Conservation (phyloP, 345 rosid genomes). For the Gynandropsis gynandra region DNA sequence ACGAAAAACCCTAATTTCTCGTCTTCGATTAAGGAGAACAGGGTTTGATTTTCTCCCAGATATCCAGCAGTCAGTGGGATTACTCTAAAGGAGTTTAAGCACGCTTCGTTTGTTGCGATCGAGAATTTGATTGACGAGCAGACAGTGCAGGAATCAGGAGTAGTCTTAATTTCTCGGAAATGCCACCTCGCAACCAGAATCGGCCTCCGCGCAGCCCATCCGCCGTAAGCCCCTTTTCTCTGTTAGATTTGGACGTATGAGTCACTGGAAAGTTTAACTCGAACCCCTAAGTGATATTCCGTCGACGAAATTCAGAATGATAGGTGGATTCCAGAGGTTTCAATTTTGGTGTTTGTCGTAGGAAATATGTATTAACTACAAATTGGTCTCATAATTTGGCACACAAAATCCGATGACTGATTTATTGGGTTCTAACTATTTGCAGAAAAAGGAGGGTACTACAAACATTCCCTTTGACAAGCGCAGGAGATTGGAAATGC, state of each 20-base stretch:
- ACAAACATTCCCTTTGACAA: conserved; percentile 57
- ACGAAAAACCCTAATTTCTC: conserved; percentile 29
- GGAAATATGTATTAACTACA: too few species aligned
- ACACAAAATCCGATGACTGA: too few species aligned
- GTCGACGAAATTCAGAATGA: too few species aligned
- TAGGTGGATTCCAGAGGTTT: too few species aligned
- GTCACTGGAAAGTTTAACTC: too few species aligned
- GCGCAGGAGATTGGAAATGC: conserved; percentile 43
- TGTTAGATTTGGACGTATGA: too few species aligned
- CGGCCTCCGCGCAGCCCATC: conserved; percentile 71
- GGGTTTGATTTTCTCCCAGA: not conserved
- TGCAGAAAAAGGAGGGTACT: conserved; percentile 48
- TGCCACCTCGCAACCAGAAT: conserved; percentile 75
- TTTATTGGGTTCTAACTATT: conserved; percentile 8
- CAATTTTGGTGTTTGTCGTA: too few species aligned
- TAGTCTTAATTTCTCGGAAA: conserved; percentile 8
- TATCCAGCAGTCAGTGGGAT: conserved; percentile 5
- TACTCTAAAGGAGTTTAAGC: not conserved
- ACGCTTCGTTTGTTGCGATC: conserved; percentile 2
- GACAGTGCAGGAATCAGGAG: not conserved
- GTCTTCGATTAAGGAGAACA: conserved; percentile 3
- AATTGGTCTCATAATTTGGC: too few species aligned
- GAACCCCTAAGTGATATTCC: too few species aligned
- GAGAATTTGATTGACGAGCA: not conserved
- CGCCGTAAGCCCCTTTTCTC: conserved; percentile 29